Conservation (phyloP, 2,329 filamentous ascomycete genomes). For the Colletotrichum sidae region DNA sequence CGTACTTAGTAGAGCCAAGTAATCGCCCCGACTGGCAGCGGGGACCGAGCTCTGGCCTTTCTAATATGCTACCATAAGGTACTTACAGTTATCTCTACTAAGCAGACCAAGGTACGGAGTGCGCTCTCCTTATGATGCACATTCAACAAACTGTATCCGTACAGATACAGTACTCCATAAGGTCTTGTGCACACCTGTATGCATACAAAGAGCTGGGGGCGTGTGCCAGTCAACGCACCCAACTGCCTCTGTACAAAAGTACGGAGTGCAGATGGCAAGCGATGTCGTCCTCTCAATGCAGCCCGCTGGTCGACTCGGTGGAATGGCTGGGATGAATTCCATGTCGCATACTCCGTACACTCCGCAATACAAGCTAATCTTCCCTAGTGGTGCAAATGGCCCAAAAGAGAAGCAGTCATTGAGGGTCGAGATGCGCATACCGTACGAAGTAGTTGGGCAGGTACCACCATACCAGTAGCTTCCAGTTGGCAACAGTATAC, state of each 20-base stretch:
- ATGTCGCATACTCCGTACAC: background rate
- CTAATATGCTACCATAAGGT: no score
- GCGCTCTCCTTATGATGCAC: no score
- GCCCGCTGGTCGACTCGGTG: constrained; percentile 15
- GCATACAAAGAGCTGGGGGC: constrained; percentile 6
- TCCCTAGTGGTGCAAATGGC: constrained; percentile 26
- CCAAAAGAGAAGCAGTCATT: constrained; percentile 27
- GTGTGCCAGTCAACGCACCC: background rate
- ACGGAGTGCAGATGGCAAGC: background rate
- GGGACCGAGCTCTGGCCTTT: no score
- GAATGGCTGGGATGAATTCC: constrained; percentile 26
- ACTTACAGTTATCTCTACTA: no score
- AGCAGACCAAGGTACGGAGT: no score
- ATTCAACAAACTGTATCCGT: no score
- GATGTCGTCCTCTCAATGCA: no score
- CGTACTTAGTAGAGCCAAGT: no score
- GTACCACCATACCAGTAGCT: constrained; percentile 2
- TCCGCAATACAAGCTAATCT: constrained; percentile 14
- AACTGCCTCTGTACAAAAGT: no score
- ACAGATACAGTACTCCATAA: no score
- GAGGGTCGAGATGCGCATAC: constrained; percentile 12
- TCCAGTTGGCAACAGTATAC: background rate
- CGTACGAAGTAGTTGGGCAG: background rate
- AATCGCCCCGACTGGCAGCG: no score
- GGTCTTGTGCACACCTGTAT: no score